A percentile compares a stretch with the other conserved stretches of the same genome.
phyloP scores from a whole-genome alignment of 352 stramenopile genomes.

The Elongisporangium anandrum region DNA sequence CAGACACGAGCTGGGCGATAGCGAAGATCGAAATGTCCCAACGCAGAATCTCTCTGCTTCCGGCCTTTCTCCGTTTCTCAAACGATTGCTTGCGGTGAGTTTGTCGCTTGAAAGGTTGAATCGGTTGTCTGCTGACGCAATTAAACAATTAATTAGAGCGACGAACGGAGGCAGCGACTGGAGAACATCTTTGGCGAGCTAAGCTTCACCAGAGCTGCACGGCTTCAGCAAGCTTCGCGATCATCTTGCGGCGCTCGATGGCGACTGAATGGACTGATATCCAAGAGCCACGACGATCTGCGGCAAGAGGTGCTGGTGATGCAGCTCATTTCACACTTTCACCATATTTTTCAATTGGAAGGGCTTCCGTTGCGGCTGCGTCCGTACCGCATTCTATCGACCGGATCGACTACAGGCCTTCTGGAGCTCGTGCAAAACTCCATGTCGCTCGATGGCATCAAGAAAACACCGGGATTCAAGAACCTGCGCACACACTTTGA shows the following conservation, averaged over 20 bases:
- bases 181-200: constrained; percentile 74
- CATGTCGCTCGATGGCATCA: constrained; percentile 96
- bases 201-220: constrained; percentile 35
- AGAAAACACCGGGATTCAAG: constrained; percentile 85
- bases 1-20: background rate
- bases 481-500: constrained; percentile 93
- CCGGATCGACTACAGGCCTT: constrained; percentile 91
- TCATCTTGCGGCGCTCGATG: constrained; percentile 13
- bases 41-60: background rate
- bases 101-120: background rate
- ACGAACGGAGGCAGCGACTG: constrained; percentile 38
- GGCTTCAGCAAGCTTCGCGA: constrained; percentile 22
- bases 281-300: constrained; percentile 97
- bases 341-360: constrained; percentile 91
- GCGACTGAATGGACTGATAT: constrained; percentile 85
- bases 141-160: constrained; percentile 13
- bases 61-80: background rate
- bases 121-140: background rate
- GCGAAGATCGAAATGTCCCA: constrained; percentile 4
- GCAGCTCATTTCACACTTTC: constrained; percentile 95
- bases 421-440: constrained; percentile 96
- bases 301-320: constrained; percentile 97
- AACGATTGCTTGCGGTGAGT: constrained; percentile 17
- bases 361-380: constrained; percentile 90
- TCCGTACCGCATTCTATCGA: constrained; percentile 96